Evolutionary conservation across 805 yeast species (phyloP).

Genomic region (Candida endomychidarum): DNA sequence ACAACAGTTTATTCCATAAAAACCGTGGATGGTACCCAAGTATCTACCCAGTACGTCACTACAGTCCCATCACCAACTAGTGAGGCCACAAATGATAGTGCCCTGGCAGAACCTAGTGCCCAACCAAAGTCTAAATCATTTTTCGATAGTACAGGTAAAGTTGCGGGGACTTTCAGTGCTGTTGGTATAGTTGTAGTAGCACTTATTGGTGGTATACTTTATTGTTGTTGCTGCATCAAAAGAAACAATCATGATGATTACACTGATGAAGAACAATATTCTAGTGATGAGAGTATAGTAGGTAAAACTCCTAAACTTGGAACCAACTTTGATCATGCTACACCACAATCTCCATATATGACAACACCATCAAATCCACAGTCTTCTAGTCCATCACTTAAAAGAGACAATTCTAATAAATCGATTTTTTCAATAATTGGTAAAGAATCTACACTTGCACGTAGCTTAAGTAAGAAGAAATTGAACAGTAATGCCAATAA

Average conservation of each 20-base stretch:
- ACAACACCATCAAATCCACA: constrained; percentile 2
- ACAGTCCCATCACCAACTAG: constrained; percentile 7
- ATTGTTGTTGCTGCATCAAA: constrained; percentile 29
- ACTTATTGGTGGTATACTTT: constrained; percentile 43
- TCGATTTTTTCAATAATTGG: constrained; percentile 28
- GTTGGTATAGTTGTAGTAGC: constrained; percentile 65
- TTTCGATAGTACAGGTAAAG: constrained; percentile 70
- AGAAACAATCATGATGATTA: constrained; percentile 18
- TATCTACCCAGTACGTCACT: constrained; percentile 20
- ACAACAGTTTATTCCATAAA: constrained; percentile 13
- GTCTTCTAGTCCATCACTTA: constrained; percentile 18
- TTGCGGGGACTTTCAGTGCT: constrained; percentile 81
- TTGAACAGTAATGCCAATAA: constrained; percentile 13
- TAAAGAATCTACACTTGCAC: constrained; percentile 17
- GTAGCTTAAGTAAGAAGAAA: constrained; percentile 33
- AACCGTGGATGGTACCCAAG: constrained; percentile 18
- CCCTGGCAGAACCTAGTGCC: constrained; percentile 20
- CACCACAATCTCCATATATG: not conserved
- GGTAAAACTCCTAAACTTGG: constrained; percentile 11
- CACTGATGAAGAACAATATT: constrained; percentile 41
- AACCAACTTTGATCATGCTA: not conserved
- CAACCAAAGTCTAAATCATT: constrained; percentile 36
- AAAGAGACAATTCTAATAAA: constrained; percentile 36
- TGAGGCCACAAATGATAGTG: constrained; percentile 6
- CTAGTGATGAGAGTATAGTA: constrained; percentile 25